Evolutionary conservation across 306 rosid genomes (phyloP), one percentile per base, ranked within the genome.

Genomic region (Parietaria judaica): DNA sequence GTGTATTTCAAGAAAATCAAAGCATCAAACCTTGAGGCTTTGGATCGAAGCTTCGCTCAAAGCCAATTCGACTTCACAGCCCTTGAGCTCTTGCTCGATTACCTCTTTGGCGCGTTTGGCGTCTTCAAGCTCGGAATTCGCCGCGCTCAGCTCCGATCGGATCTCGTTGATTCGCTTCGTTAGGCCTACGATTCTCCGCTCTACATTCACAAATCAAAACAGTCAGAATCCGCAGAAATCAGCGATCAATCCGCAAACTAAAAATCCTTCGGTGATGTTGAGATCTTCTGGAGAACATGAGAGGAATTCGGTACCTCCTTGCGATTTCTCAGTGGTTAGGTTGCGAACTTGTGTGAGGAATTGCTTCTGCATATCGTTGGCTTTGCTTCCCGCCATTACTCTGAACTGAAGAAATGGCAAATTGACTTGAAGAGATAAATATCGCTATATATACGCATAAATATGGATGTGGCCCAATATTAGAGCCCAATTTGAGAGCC

Each of bases 351-450:
- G 76, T 63, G 74, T 68, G 39, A 84, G 51, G 58, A 92, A 74
- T 23, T 77, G 88, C 62, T 76, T 88, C 79, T 83, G 81, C 8
- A 84, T 8, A 50, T 92, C 94, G 14, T 60, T 74, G 74, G 74
- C 88, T 84, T 85, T 81, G 86, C 84, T 82, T 76, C 74, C 88
- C 95, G 88, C 87, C 96, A 92, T 82, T 36, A 36, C 61, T 51
- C 6, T 23, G 31, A 0, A 0, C 31, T 41, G 2, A 41, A 41
- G 45, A 41, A 14, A 48, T 37, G 34, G 65, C 14, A 16, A 31
- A 35, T 56, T 47, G n/a, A n/a, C n/a, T 5, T 23, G 11, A 12
- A 59, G 3, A 3, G 41, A 8, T 11, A 0, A 8, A 34, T 53
- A 8, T 55, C 13, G 11, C 45, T 56, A 36, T 37, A n/a, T 36